Conservation (phyloP, 208 protist species). For the Leishmania gerbilli region DNA sequence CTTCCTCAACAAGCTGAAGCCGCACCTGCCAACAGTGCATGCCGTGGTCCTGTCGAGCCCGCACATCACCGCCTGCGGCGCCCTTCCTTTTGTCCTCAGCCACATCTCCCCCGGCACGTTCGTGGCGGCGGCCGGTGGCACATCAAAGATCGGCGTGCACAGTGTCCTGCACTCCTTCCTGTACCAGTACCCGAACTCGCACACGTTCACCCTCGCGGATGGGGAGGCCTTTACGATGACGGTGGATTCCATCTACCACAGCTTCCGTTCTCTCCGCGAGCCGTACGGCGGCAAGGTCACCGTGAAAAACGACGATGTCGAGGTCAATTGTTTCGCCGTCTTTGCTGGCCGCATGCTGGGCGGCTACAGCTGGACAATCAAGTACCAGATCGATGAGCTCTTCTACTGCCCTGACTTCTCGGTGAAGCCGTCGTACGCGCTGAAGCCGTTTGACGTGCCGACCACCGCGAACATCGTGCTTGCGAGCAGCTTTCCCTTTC, state of each 20-base stretch:
- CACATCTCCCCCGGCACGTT: conserved; percentile 60
- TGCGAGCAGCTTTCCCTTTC: conserved; percentile 58
- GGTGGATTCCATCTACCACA: conserved; percentile 85
- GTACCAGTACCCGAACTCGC: conserved; percentile 75
- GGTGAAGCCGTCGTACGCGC: conserved; percentile 69
- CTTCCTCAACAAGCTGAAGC: conserved; percentile 57
- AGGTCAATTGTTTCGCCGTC: conserved; percentile 67
- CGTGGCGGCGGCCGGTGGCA: conserved; percentile 69
- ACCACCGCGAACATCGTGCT: conserved; percentile 76
- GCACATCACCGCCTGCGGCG: conserved; percentile 78
- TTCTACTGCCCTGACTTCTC: conserved; percentile 91
- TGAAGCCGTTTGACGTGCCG: conserved; percentile 73
- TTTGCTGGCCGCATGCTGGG: conserved; percentile 82
- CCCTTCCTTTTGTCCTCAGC: conserved; percentile 82
- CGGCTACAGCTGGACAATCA: conserved; percentile 77
- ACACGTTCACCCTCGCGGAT: conserved; percentile 37
- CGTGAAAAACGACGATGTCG: conserved; percentile 50
- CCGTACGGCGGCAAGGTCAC: conserved; percentile 80
- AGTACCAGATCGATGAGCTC: conserved; percentile 89
- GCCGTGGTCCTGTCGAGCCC: conserved; percentile 81
- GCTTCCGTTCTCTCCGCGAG: conserved; percentile 77
- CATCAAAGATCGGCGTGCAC: conserved; percentile 82
- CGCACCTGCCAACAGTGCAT: conserved; percentile 55
- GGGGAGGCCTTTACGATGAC: conserved; percentile 59
- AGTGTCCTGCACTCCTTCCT: conserved; percentile 76